Evolutionary conservation across 345 rosid genomes (phyloP).

Genomic region (Eucalyptus cloeziana): DNA sequence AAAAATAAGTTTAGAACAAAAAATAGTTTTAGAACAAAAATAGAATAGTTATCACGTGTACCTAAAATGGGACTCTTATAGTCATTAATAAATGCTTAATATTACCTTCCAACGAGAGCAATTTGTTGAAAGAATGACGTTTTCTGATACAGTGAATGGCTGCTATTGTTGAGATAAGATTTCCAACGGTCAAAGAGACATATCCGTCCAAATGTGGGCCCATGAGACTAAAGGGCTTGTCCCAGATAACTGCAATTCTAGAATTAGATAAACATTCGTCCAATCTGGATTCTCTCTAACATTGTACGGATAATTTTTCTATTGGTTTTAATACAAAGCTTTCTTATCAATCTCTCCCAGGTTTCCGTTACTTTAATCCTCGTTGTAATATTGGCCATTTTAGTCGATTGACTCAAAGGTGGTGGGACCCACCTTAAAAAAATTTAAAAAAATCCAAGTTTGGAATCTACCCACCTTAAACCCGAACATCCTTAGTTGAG

Average conservation of each 20-base stretch:
- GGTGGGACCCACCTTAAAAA: no score
- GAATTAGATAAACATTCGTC: neutral
- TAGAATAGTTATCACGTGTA: fast-evolving
- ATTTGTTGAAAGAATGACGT: neutral
- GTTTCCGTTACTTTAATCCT: no score
- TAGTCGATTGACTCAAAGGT: no score
- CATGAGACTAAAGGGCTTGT: neutral
- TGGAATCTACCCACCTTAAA: fast-evolving
- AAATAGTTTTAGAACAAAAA: no score
- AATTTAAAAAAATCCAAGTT: fast-evolving
- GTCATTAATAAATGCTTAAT: neutral
- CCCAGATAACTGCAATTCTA: neutral
- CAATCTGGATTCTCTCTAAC: no score
- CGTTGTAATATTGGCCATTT: no score
- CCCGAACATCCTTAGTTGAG: neutral
- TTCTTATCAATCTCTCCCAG: no score
- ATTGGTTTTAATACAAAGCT: no score
- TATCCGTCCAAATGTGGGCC: neutral
- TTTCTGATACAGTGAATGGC: neutral
- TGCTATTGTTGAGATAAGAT: neutral
- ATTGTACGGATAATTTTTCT: no score
- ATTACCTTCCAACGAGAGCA: neutral
- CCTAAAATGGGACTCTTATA: neutral
- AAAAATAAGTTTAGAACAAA: no score
- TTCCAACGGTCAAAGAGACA: neutral